These are phyloP conservation scores for Monosporascus sp. DNA, from an alignment of 2,329 filamentous ascomycete species.

Conservation along the genomic window DNA sequence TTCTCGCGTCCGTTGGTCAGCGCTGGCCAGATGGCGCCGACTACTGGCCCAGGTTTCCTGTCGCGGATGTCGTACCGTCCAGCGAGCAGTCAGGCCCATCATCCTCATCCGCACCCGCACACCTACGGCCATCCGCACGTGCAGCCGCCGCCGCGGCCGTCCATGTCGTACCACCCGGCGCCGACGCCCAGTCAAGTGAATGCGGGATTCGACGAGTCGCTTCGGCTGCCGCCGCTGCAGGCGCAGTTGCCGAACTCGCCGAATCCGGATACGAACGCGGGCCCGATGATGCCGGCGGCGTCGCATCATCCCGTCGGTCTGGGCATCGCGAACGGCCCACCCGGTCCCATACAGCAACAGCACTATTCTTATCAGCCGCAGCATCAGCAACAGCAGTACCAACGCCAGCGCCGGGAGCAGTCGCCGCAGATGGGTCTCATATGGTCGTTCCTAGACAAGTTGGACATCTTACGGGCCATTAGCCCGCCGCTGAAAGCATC, in stretches of 20 bases:
- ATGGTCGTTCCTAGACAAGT: slow-evolving; percentile 70
- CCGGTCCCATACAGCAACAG: not conserved
- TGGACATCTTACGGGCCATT: slow-evolving; percentile 70
- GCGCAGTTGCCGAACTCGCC: slow-evolving; percentile 32
- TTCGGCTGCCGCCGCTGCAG: slow-evolving; percentile 50
- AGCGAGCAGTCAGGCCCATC: slow-evolving; percentile 3
- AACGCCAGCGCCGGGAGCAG: not conserved
- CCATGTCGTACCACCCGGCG: slow-evolving; percentile 28
- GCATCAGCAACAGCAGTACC: slow-evolving; percentile 6
- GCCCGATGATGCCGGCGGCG: slow-evolving; percentile 4
- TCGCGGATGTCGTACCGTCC: slow-evolving; percentile 15
- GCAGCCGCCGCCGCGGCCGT: slow-evolving; percentile 49
- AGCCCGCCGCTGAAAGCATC: slow-evolving; percentile 57
- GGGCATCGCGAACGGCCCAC: slow-evolving; percentile 10
- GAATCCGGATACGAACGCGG: slow-evolving; percentile 11
- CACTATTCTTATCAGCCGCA: not conserved
- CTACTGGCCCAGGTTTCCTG: slow-evolving; percentile 22
- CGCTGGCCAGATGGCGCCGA: slow-evolving; percentile 18
- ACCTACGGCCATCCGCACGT: slow-evolving; percentile 35
- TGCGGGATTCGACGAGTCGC: slow-evolving; percentile 48
- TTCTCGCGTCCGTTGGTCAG: slow-evolving; percentile 23
- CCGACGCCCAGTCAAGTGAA: slow-evolving; percentile 32
- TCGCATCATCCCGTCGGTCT: slow-evolving; percentile 10
- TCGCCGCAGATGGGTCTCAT: slow-evolving; percentile 9
- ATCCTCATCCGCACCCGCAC: slow-evolving; percentile 8